These are phyloP conservation scores for Flaveria sonorensis DNA, from an alignment of 129 eudicot species.

Conservation along the genomic window DNA sequence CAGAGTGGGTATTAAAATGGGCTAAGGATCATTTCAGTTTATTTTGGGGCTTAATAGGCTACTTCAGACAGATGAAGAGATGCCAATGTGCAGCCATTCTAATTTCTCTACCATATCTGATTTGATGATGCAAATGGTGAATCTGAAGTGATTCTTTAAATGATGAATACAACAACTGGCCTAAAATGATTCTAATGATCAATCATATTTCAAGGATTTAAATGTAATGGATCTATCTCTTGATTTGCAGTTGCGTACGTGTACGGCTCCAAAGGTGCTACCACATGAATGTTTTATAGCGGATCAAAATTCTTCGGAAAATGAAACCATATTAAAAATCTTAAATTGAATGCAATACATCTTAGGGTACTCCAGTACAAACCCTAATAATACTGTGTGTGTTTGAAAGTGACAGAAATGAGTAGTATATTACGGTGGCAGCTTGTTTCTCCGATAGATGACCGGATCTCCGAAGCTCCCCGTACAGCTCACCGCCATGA, in stretches of 20 bases:
- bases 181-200: neutral
- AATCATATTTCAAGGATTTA: neutral
- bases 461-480: conserved; percentile 34
- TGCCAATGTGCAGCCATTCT: neutral
- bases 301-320: too few species aligned
- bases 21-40: neutral
- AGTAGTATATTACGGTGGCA: conserved; percentile 34
- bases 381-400: neutral
- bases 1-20: neutral
- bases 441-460: conserved; percentile 41
- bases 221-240: neutral
- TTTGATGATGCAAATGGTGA: neutral
- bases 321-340: neutral
- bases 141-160: neutral
- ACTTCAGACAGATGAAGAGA: neutral
- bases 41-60: neutral
- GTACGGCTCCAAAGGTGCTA: neutral
- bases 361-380: too few species aligned
- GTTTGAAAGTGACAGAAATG: neutral
- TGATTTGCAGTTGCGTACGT: neutral
- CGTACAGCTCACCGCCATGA: conserved; percentile 85
- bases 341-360: neutral
- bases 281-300: neutral
- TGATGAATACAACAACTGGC: neutral
- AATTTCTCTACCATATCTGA: neutral